Percentiles rank a stretch among this genome's conserved stretches.
These are phyloP conservation scores for Gracilaria domingensis DNA, from an alignment of 23 red algal genomes.

Conservation along the genomic window DNA sequence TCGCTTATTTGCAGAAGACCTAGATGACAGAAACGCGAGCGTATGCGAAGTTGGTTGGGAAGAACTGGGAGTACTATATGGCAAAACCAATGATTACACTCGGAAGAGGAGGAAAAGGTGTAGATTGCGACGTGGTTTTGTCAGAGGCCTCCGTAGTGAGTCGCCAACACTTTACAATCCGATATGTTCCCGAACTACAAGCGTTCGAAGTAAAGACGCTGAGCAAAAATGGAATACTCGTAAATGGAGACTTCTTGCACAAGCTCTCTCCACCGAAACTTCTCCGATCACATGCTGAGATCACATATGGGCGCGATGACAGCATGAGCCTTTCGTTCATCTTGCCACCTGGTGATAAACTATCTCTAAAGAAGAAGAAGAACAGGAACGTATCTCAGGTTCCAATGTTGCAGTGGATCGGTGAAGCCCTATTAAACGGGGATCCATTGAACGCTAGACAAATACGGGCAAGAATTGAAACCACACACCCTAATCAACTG, in stretches of 20 bases:
- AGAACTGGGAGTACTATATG: constrained; percentile 68
- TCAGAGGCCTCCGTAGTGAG: constrained; percentile 45
- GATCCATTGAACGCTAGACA: constrained; percentile 32
- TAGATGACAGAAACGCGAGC: constrained; percentile 56
- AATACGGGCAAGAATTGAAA: constrained; percentile 40
- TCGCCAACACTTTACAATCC: constrained; percentile 69
- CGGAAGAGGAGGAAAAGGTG: constrained; percentile 54
- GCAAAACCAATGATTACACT: constrained; percentile 61
- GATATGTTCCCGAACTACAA: constrained; percentile 64
- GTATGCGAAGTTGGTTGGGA: constrained; percentile 67
- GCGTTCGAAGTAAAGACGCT: constrained; percentile 71
- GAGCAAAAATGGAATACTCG: constrained; percentile 75
- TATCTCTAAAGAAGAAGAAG: constrained; percentile 51
- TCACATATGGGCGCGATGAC: constrained; percentile 39
- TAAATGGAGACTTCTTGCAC: constrained; percentile 60
- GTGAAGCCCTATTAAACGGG: constrained; percentile 36
- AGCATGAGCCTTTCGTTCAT: constrained; percentile 63
- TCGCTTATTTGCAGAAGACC: background rate
- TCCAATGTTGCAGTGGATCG: constrained; percentile 67
- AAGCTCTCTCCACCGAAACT: constrained; percentile 45
- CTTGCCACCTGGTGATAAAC: constrained; percentile 24
- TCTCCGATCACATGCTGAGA: constrained; percentile 66
- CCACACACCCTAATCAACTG: constrained; percentile 42
- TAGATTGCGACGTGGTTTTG: constrained; percentile 52
- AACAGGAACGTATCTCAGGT: background rate